phyloP scores from a whole-genome alignment of 1,139 yeast species.

The Pichia terricola region DNA sequence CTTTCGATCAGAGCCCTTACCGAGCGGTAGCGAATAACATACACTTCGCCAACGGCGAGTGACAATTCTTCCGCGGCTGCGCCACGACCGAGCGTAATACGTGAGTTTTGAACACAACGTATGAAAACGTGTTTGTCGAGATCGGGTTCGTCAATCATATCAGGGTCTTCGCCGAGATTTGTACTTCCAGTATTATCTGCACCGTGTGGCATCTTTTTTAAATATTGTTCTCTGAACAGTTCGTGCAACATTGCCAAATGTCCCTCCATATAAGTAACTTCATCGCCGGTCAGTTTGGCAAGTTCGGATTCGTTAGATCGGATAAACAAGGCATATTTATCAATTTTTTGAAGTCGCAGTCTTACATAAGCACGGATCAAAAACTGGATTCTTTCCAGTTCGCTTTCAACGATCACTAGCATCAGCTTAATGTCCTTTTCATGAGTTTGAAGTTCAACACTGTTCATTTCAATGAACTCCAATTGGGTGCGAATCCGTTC shows the following conservation, averaged over 20 bases:
- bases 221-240: conserved; percentile 59
- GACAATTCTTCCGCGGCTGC: background rate
- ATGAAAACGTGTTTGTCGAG: conserved; percentile 68
- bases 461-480: conserved; percentile 55
- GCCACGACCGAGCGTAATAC: background rate
- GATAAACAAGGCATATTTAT: conserved; percentile 53
- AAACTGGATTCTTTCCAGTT: conserved; percentile 78
- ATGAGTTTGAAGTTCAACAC: conserved; percentile 38
- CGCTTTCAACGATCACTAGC: conserved; percentile 80
- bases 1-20: conserved; percentile 21
- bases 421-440: conserved; percentile 69
- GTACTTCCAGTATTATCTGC: conserved; percentile 43
- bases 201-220: conserved; percentile 42
- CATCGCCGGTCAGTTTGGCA: conserved; percentile 44
- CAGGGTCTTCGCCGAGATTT: conserved; percentile 57
- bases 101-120: conserved; percentile 18
- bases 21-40: conserved; percentile 35
- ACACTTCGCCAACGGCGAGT: background rate
- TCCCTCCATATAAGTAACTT: conserved; percentile 50
- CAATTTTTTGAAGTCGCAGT: conserved; percentile 66
- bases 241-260: conserved; percentile 59
- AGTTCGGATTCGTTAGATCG: conserved; percentile 24
- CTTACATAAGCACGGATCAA: conserved; percentile 72
- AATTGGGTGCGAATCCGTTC: conserved; percentile 57
- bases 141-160: conserved; percentile 76